A percentile compares a stretch with the other conserved stretches of the same genome.
phyloP scores from a whole-genome alignment of 78 protist genomes.

The slime mould (Dictyostelium discoideum) region DNA sequence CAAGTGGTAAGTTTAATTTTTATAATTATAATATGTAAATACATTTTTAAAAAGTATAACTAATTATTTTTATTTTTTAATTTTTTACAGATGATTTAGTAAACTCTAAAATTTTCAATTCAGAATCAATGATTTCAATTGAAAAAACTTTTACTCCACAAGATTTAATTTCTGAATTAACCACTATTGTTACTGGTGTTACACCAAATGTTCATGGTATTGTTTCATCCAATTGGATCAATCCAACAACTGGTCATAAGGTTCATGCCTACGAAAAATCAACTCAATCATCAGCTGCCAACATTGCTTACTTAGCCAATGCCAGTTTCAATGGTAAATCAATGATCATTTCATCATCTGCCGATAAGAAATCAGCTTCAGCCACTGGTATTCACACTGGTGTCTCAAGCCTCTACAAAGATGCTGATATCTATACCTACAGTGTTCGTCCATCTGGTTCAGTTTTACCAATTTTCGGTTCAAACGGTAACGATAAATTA shows the following conservation, averaged over 20 bases:
- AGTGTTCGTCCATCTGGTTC: background rate
- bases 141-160: constrained; percentile 32
- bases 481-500: too few species aligned
- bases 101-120: constrained; percentile 2
- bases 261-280: constrained; percentile 11
- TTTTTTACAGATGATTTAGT: constrained; percentile 10
- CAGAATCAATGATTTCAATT: constrained; percentile 8
- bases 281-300: constrained; percentile 19
- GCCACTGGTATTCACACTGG: constrained; percentile 25
- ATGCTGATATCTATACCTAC: constrained; percentile 10
- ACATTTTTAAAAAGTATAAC: too few species aligned
- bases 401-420: background rate
- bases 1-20: background rate
- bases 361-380: background rate
- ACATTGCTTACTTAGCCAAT: constrained; percentile 34
- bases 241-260: background rate
- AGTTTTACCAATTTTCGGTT: background rate
- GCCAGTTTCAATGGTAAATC: constrained; percentile 26
- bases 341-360: constrained; percentile 17
- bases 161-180: constrained; percentile 52
- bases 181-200: constrained; percentile 67
- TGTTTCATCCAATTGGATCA: constrained; percentile 14
- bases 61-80: background rate
- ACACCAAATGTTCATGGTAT: constrained; percentile 63
- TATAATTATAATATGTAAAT: too few species aligned